Base-by-base conservation (phyloP, 371 early-diverging fungal genomes). In the Capillidium heterosporum region DNA sequence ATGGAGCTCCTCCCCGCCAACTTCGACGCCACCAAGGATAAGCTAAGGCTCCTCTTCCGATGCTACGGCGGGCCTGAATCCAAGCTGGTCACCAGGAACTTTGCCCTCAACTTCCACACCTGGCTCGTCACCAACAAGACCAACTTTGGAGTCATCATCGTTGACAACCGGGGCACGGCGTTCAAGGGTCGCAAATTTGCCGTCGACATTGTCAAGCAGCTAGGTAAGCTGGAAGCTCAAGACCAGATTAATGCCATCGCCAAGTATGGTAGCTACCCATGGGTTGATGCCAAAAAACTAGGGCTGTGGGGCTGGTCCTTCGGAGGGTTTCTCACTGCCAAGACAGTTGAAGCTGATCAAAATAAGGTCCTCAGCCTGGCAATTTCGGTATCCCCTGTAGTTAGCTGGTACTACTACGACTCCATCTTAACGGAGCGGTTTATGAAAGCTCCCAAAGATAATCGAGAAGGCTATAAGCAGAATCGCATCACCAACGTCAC, bases 301-400 rank as follows among this genome's bases (percentile, higher is more conserved):
- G 95, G 85, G 26, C 85, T 98, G 48, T 95, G 95, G 97, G 98
- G 98, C 24, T 84, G 83, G 82, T 89, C 89, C 4, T 97, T 85
- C 65, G 98, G 98, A 51, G 98, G 95, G 1, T 96, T 82, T 60
- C 68, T 87, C 70, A 81, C 94, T 0, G 59, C 82, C 49, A 91
- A 92, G 60, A 75, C 84, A 0, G 73, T 95, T 35, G 96, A 97
- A 68, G 72, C 81, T 2, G 72, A 90, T 63, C 70, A 77, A 49
- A 73, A 80, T 32, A 84, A 85, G 15, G 73, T 89, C 1, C 90
- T 95, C 66, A 68, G 69, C 43, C 71, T 82, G 0, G 96, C 85
- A 4, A 83, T 95, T 74, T 78, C 98, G 0, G 95, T 97, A 0
- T 96, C 98, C 1, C 98, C 98, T 0, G 98, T 97, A 2, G 92